Conservation (phyloP, 2,329 filamentous ascomycete genomes). For the Magnaporthiopsis poae region DNA sequence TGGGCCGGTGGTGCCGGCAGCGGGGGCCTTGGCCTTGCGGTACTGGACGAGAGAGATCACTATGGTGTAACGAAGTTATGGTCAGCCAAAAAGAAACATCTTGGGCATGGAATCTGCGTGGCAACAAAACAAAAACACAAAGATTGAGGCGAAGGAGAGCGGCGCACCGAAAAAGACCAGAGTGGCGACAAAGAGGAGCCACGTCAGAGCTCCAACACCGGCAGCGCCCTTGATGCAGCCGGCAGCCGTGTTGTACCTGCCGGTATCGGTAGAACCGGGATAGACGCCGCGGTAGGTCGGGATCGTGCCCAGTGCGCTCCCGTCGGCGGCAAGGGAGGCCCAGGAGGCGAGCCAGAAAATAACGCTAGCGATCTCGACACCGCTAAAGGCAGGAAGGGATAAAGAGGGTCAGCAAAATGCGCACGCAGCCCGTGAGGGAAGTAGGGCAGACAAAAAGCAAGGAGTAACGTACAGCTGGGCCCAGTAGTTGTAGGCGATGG, state of each 20-base stretch:
- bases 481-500: conserved; percentile 12
- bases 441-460: not conserved
- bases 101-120: not conserved
- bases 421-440: not conserved
- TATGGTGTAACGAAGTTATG: not conserved
- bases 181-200: conserved; percentile 14
- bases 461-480: conserved; percentile 11
- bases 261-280: conserved; percentile 3
- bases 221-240: conserved; percentile 16
- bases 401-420: not conserved
- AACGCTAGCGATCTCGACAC: conserved; percentile 12
- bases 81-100: not conserved
- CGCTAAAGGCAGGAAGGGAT: conserved; percentile 1
- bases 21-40: conserved; percentile 2
- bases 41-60: conserved; percentile 6
- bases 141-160: not conserved
- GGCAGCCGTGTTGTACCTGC: conserved; percentile 8
- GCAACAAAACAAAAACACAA: not conserved
- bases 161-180: conserved; percentile 12
- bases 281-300: conserved; percentile 4
- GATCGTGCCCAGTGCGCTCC: conserved; percentile 1
- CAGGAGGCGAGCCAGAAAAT: conserved; percentile 16
- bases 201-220: conserved; percentile 14
- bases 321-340: conserved; percentile 16
- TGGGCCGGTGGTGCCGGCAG: not conserved